These are phyloP conservation scores for Solanum ossicruentum DNA, from an alignment of 257 asterid genomes.

Conservation along the genomic window DNA sequence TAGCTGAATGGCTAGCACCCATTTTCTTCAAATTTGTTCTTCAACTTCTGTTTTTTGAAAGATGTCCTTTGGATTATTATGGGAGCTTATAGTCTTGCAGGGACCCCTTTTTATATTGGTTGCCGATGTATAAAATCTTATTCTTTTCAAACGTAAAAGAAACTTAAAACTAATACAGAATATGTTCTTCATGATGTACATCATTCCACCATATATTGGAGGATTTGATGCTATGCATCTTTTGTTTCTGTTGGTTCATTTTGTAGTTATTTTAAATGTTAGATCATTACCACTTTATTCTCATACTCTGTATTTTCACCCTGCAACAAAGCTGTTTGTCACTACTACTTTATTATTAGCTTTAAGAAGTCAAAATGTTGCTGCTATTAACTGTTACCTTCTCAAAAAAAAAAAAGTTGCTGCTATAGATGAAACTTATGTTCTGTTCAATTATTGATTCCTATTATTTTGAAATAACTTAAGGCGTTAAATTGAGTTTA, in stretches of 20 bases:
- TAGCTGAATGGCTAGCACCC: constrained; percentile 25
- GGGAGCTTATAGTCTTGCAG: background rate
- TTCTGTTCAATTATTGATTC: background rate
- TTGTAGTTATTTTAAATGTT: background rate
- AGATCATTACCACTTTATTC: background rate
- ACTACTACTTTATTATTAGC: background rate
- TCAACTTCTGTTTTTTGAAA: background rate
- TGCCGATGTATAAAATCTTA: background rate
- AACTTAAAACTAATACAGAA: background rate
- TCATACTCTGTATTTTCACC: background rate
- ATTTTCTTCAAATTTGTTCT: constrained; percentile 3
- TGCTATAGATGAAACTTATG: background rate
- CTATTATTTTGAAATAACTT: background rate
- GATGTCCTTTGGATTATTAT: background rate
- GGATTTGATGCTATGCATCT: background rate
- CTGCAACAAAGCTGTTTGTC: background rate
- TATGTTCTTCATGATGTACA: constrained; percentile 13
- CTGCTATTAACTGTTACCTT: background rate
- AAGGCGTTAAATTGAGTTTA: background rate
- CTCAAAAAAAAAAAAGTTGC: background rate
- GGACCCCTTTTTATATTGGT: constrained; percentile 12
- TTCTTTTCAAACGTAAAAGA: background rate
- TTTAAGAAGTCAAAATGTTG: background rate
- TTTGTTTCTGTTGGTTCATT: background rate
- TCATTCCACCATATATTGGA: background rate